Base-by-base conservation (phyloP, 805 yeast species). In the Lachancea fermentati region DNA sequence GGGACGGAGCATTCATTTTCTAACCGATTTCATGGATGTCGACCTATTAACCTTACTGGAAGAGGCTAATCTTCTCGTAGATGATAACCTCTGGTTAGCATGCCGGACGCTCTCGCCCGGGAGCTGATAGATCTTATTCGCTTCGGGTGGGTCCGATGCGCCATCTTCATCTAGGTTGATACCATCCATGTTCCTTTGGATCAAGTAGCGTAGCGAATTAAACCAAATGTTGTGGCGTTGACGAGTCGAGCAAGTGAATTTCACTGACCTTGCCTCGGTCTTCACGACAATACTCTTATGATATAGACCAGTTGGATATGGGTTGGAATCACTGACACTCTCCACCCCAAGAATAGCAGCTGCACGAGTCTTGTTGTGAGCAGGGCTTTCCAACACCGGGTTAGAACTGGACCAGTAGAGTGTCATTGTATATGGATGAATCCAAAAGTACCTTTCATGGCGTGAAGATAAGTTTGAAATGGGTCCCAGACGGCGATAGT, bases 371-470 rank as follows among this genome's bases (percentile, higher is more conserved):
- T 75, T 79, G 24, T 75, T 77, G 2, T 73, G 72, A 0, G 80
- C 66, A 7, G 87, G 84, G 49, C 83, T 81, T 3, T 78, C 73
- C 35, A 83, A 58, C 0, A 81, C 82, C 1, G 97, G 97, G 54
- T 85, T 85, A 9, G 79, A 71, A 4, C 75, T 72, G 3, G 91
- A 81, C 98, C 98, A 91, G 62, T 86, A 88, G 34, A 91, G 68
- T 0, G 96, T 86, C 68, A 87, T 66, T 6, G 93, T 82, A 62
- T 89, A 89, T 3, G 98, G 97, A 63, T 91, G 95, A 33, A 93
- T 77, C 97, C 97, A 93, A 72, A 91, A 91, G 66, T 78, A 91
- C 49, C 97, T 74, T 56, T 84, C 93, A 57, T 91, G 98, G 44
- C 96, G 75, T 31, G 76, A 75, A 0, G 91, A 75, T 15, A 86